A percentile compares a stretch with the other conserved stretches of the same genome.
phyloP scores from a whole-genome alignment of 2,329 filamentous ascomycete genomes.

The Apiospora rasikravindrae region DNA sequence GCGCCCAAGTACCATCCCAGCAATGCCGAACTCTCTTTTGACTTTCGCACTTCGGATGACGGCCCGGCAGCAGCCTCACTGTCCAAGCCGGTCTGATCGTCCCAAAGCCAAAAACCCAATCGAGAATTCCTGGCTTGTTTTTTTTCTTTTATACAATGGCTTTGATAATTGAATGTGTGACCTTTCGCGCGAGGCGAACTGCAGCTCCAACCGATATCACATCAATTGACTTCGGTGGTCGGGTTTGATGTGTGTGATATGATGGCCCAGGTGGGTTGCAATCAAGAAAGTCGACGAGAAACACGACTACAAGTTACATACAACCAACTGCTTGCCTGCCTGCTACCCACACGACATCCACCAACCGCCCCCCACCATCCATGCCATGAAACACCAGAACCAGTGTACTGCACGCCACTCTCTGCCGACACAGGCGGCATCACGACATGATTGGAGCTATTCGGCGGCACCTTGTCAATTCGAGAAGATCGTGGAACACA shows the following conservation, averaged over 20 bases:
- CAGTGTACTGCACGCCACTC: neutral
- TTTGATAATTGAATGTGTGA: too few relatives aligned
- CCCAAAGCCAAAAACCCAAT: conserved; percentile 1
- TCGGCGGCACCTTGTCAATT: conserved; percentile 3
- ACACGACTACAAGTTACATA: neutral
- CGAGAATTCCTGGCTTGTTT: neutral
- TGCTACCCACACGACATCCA: neutral
- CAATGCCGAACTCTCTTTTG: neutral
- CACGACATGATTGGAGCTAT: conserved; percentile 7
- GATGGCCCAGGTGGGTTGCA: conserved; percentile 10
- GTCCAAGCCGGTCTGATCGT: neutral
- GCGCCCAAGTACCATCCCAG: neutral
- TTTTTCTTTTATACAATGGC: too few relatives aligned
- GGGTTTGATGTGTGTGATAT: neutral
- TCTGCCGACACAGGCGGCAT: conserved; percentile 5
- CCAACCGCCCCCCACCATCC: neutral
- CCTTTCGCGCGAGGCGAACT: neutral
- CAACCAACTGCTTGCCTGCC: neutral
- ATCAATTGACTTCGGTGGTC: neutral
- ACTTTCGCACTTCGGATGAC: neutral
- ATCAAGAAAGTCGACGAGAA: neutral
- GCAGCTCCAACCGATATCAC: neutral
- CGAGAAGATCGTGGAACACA: conserved; percentile 15
- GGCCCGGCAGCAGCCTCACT: neutral
- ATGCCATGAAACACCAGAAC: conserved; percentile 4